Evolutionary conservation across 345 rosid genomes (phyloP), one percentile per base, ranked within the genome.

Genomic region (Brassica nigra): DNA sequence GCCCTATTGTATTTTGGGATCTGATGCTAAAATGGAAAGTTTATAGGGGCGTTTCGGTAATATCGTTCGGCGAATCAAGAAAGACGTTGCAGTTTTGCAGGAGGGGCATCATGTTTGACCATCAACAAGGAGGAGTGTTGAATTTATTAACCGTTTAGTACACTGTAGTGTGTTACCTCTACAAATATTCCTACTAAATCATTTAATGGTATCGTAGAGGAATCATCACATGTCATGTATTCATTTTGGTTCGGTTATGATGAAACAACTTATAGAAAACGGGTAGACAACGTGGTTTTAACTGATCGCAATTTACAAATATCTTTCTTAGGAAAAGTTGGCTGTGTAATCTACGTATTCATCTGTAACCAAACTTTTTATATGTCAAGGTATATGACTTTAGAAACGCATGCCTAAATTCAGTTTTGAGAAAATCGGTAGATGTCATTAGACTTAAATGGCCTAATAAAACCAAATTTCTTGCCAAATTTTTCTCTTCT

Each of bases 31-130:
- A 79, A 67, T 44, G 36, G 82, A 23, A 79, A 73, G 20, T 44
- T 0, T 0, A 8, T 67, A 20, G 69, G 78, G 74, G 4, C 0
- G 23, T 73, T 66, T 59, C 0, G 8, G 78, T 73, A 59, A 33
- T 59, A 15, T 34, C 3, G 2, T 66, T 52, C 1, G 0, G 55
- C 6, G 68, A 10, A 44, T 78, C 29, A 67, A 66, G 77, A 11
- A 44, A 73, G 77, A 78, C 63, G 74, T 78, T 78, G 77, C 82
- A 42, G 73, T 42, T 78, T 42, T 78, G 77, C 71, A 78, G 74
- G 73, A 78, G 74, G 73, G 28, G 62, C 37, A 78, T 73, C 82
- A 73, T 77, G 68, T 72, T 47, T 9, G 54, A 47, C 54, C 54
- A 47, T 47, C 15, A 47, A 3, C 54, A 47, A 39, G 47, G 47